Evolutionary conservation across 2,329 filamentous ascomycete species (phyloP).

Genomic region (Aspergillus glaucus): DNA sequence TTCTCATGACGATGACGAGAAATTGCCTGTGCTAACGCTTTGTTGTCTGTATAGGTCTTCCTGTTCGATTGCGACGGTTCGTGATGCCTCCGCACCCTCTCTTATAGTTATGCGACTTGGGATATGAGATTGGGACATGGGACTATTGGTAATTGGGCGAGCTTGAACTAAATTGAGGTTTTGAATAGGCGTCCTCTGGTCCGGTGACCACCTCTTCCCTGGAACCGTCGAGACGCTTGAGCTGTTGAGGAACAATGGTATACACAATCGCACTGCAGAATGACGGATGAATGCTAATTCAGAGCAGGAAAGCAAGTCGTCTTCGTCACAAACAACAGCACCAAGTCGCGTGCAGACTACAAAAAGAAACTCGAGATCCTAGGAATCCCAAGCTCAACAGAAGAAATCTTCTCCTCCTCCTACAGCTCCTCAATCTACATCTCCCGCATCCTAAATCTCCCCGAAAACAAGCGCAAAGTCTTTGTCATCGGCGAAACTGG

Average conservation of each 20-base stretch:
- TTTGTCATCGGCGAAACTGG: slow-evolving; percentile 88
- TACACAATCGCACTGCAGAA: slow-evolving; percentile 1
- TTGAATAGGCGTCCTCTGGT: slow-evolving; percentile 84
- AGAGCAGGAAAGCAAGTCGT: slow-evolving; percentile 75
- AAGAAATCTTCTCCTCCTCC: slow-evolving; percentile 93
- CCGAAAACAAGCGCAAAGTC: slow-evolving; percentile 78
- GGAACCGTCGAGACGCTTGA: slow-evolving; percentile 79
- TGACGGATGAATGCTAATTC: background rate
- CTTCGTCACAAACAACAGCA: slow-evolving; percentile 98
- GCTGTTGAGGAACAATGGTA: slow-evolving; percentile 74
- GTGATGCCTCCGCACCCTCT: slow-evolving; percentile 14
- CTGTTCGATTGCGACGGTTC: slow-evolving; percentile 95
- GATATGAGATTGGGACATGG: background rate
- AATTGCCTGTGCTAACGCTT: background rate
- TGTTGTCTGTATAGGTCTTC: slow-evolving; percentile 58
- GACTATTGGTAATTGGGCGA: slow-evolving; percentile 6
- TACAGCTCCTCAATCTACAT: slow-evolving; percentile 97
- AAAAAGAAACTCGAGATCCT: slow-evolving; percentile 79
- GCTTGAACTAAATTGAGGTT: slow-evolving; percentile 10
- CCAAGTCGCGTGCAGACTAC: slow-evolving; percentile 89
- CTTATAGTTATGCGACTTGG: too few species aligned
- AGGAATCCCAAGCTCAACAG: slow-evolving; percentile 70
- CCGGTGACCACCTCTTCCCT: slow-evolving; percentile 82
- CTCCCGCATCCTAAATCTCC: slow-evolving; percentile 77
- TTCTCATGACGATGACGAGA: too few species aligned